Evolutionary conservation across 2,329 filamentous ascomycete genomes (phyloP).

Genomic region (Drechslerella coelobrocha): DNA sequence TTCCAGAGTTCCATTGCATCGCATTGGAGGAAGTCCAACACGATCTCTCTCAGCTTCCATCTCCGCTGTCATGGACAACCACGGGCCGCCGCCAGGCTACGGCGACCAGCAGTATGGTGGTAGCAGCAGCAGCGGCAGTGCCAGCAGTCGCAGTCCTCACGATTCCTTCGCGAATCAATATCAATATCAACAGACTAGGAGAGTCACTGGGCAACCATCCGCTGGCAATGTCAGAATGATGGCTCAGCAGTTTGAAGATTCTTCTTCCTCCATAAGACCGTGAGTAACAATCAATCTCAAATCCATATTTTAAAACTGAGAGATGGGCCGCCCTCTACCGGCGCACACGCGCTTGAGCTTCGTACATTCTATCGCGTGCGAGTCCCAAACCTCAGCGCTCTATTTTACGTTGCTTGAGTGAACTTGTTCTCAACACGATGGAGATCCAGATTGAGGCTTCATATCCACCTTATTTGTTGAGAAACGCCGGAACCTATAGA

Average conservation of each 20-base stretch:
- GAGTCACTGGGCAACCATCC: slow-evolving; percentile 47
- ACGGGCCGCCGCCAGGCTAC: slow-evolving; percentile 46
- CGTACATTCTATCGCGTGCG: background rate
- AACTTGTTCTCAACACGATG: slow-evolving; percentile 10
- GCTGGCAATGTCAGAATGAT: slow-evolving; percentile 43
- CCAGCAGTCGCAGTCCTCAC: slow-evolving; percentile 16
- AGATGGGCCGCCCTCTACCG: background rate
- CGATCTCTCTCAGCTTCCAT: slow-evolving; percentile 2
- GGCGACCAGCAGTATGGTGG: slow-evolving; percentile 19
- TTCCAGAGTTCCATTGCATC: slow-evolving; percentile 7
- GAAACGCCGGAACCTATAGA: slow-evolving; percentile 38
- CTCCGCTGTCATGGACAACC: slow-evolving; percentile 50
- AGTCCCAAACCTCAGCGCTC: background rate
- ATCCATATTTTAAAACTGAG: slow-evolving; percentile 14
- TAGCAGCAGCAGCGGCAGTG: slow-evolving; percentile 21
- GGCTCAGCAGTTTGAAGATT: slow-evolving; percentile 43
- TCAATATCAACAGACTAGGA: slow-evolving; percentile 15
- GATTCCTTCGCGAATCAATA: slow-evolving; percentile 27
- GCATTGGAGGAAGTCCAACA: background rate
- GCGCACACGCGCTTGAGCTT: background rate
- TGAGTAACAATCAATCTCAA: slow-evolving; percentile 26
- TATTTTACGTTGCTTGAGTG: background rate
- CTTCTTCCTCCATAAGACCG: slow-evolving; percentile 33
- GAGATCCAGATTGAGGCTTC: slow-evolving; percentile 30
- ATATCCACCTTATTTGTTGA: slow-evolving; percentile 21